Conservation (phyloP, 1,139 yeast species). For the Magnusiomyces ingens region DNA sequence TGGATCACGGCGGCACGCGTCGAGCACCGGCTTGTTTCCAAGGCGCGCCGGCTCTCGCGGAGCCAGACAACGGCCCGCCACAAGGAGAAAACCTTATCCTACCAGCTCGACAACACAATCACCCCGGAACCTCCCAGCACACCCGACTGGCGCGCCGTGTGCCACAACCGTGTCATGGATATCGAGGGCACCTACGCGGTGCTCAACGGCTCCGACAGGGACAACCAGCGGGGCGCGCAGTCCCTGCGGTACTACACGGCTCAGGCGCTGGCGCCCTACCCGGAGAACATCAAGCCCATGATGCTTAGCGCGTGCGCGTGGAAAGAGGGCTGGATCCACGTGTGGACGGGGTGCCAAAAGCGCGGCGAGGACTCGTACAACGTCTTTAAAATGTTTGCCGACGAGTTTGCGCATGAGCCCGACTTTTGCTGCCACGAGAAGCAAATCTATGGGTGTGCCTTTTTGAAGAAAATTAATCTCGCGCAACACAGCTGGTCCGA, state of each 20-base stretch:
- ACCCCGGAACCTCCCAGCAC: conserved; percentile 1
- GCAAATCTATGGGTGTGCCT: not conserved
- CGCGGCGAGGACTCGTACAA: conserved; percentile 6
- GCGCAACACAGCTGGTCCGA: not conserved
- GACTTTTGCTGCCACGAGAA: conserved; percentile 4
- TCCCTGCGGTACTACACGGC: conserved; percentile 2
- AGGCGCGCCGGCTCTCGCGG: not conserved
- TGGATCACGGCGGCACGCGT: not conserved
- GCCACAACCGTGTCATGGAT: conserved; percentile 6
- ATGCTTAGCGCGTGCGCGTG: not conserved
- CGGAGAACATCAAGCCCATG: not conserved
- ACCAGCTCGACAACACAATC: not conserved
- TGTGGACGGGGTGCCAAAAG: not conserved
- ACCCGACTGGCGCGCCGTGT: conserved; percentile 3
- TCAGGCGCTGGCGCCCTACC: not conserved
- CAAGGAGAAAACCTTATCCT: not conserved
- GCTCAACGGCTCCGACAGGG: not conserved
- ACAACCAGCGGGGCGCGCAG: not conserved
- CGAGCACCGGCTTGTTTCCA: not conserved
- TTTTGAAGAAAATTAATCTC: not conserved
- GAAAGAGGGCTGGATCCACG: conserved; percentile 5
- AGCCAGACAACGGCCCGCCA: not conserved
- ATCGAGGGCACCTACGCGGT: conserved; percentile 1
- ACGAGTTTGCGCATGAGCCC: conserved; percentile 3
- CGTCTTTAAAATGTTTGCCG: conserved; percentile 5